These are phyloP conservation scores for Penicillium mononematosum DNA, from an alignment of 495 filamentous ascomycete species.

Conservation along the genomic window DNA sequence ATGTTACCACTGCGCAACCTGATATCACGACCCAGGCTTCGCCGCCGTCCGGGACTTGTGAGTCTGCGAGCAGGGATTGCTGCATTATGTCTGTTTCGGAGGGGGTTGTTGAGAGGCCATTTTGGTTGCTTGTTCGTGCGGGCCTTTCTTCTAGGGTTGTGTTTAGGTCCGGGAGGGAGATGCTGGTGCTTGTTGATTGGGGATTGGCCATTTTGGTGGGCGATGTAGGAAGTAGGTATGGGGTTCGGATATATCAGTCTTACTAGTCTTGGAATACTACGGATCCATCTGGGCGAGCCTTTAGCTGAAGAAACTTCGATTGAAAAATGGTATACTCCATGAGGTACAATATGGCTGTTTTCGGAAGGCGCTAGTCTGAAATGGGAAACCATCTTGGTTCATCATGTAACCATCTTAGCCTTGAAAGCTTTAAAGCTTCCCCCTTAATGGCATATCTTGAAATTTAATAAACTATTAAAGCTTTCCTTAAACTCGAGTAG, in stretches of 20 bases:
- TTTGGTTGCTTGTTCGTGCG: neutral
- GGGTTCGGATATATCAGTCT: neutral
- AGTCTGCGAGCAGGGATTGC: constrained; percentile 48
- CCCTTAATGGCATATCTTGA: neutral
- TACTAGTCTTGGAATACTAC: neutral
- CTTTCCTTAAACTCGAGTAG: neutral
- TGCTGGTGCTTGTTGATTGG: neutral
- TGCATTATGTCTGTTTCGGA: constrained; percentile 34
- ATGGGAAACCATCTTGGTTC: neutral
- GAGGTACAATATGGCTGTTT: neutral
- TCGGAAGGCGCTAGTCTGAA: constrained; percentile 1
- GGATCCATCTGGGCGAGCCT: neutral
- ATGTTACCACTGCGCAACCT: constrained; percentile 51
- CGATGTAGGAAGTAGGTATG: neutral
- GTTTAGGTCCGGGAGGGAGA: neutral
- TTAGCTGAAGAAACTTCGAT: neutral
- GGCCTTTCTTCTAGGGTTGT: constrained; percentile 9
- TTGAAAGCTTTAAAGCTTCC: neutral
- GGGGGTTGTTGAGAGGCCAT: neutral
- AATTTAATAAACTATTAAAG: neutral
- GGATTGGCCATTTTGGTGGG: neutral
- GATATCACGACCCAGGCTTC: constrained; percentile 59
- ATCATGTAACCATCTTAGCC: too few species aligned
- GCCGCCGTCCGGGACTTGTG: constrained; percentile 55
- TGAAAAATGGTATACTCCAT: neutral